phyloP scores from a whole-genome alignment of 306 rosid species.

The Vigna trinervia region DNA sequence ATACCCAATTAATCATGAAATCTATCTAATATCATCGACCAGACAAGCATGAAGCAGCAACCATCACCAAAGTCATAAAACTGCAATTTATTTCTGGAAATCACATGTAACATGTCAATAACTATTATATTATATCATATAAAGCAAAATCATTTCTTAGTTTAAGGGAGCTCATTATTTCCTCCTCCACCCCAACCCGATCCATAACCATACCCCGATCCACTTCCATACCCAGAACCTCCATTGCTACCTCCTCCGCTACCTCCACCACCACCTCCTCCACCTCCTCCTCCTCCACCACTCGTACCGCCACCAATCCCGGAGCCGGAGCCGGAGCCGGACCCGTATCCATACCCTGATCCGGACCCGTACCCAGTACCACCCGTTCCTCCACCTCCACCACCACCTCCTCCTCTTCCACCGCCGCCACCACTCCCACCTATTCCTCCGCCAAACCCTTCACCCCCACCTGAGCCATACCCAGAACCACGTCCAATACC shows the following conservation, averaged over 20 bases:
- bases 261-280: conserved; percentile 54
- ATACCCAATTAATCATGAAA: too few species aligned
- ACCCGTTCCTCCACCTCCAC: conserved; percentile 57
- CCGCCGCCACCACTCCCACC: conserved; percentile 52
- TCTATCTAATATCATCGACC: too few species aligned
- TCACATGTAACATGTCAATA: neutral
- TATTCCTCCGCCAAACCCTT: conserved; percentile 51
- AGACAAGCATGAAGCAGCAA: conserved; percentile 38
- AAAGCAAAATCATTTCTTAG: neutral
- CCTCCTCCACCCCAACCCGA: conserved; percentile 57
- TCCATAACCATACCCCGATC: conserved; percentile 64
- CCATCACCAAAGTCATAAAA: conserved; percentile 9
- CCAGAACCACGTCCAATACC: conserved; percentile 48
- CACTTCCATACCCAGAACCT: conserved; percentile 57
- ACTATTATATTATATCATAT: too few species aligned
- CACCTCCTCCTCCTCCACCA: conserved; percentile 58
- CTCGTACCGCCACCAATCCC: conserved; percentile 49
- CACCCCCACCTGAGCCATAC: conserved; percentile 60
- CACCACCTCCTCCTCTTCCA: conserved; percentile 55
- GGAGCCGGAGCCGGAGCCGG: conserved; percentile 53
- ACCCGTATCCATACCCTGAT: conserved; percentile 47
- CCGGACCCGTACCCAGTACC: conserved; percentile 62
- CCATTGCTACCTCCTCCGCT: conserved; percentile 45
- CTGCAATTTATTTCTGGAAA: conserved; percentile 53
- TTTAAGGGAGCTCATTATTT: conserved; percentile 47